Evolutionary conservation across 768 basidiomycete species (phyloP).

Genomic region (Gautieria morchelliformis): DNA sequence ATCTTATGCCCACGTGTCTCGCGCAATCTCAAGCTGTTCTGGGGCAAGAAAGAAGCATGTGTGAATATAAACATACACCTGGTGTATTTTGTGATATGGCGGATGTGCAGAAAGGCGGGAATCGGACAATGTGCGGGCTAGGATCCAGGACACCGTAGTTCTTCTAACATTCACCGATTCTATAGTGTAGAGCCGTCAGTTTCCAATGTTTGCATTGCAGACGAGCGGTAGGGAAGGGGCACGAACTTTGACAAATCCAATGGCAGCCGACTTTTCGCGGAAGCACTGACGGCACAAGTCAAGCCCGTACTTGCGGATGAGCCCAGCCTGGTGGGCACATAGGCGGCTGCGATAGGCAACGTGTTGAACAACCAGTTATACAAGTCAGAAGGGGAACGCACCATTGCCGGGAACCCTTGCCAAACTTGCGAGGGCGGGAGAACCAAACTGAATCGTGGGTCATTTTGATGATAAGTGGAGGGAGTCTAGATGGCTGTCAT

Average conservation of each 20-base stretch:
- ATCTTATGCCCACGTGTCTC: no score
- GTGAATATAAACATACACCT: background rate
- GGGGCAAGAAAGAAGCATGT: background rate
- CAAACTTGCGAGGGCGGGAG: slow-evolving; percentile 89
- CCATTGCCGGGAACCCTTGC: slow-evolving; percentile 95
- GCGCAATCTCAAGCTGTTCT: background rate
- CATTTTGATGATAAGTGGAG: slow-evolving; percentile 39
- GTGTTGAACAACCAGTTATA: background rate
- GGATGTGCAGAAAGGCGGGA: background rate
- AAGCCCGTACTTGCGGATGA: slow-evolving; percentile 94
- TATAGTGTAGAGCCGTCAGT: slow-evolving; percentile 12
- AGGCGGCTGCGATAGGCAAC: slow-evolving; percentile 54
- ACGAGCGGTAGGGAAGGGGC: background rate
- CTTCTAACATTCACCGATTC: slow-evolving; percentile 33
- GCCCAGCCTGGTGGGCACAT: slow-evolving; percentile 94
- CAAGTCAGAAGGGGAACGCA: slow-evolving; percentile 29
- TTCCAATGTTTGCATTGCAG: background rate
- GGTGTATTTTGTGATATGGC: background rate
- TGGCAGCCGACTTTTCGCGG: slow-evolving; percentile 89
- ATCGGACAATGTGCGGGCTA: background rate
- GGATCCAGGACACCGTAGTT: background rate
- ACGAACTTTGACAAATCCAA: slow-evolving; percentile 88
- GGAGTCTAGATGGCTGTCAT: background rate
- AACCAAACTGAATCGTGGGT: slow-evolving; percentile 99
- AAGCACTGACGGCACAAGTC: slow-evolving; percentile 98